phyloP scores from a whole-genome alignment of 169 alveolate species.

The Plasmodium adleri region DNA sequence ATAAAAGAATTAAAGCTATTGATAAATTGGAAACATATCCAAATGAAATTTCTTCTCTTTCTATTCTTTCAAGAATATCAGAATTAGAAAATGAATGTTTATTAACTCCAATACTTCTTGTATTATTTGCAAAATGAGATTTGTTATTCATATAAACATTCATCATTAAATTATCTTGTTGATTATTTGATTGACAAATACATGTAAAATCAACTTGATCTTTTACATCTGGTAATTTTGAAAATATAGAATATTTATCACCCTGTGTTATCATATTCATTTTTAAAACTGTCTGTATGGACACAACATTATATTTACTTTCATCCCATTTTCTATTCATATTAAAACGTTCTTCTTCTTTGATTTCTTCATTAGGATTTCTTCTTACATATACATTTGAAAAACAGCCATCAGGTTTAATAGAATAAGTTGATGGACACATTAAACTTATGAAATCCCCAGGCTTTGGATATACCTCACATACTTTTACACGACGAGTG shows the following conservation, averaged over 20 bases:
- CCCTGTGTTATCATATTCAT: conserved; percentile 3
- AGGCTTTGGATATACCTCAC: conserved; percentile 43
- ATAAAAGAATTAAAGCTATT: background rate
- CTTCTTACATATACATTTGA: conserved; percentile 24
- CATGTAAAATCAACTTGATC: conserved; percentile 38
- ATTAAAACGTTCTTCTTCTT: conserved; percentile 2
- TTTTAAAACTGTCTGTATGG: conserved; percentile 1
- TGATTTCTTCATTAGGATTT: background rate
- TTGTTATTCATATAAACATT: conserved; percentile 44
- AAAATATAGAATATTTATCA: conserved; percentile 17
- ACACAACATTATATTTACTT: conserved; percentile 28
- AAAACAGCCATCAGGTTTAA: conserved; percentile 49
- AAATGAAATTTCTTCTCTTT: background rate
- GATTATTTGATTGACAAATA: conserved; percentile 31
- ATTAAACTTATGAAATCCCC: conserved; percentile 27
- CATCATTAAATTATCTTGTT: conserved; percentile 35
- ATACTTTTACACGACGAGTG: background rate
- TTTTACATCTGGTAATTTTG: conserved; percentile 21
- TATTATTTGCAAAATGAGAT: background rate
- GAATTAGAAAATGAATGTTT: background rate
- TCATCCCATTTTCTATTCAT: conserved; percentile 24
- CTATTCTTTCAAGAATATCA: background rate
- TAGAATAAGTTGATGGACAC: conserved; percentile 18
- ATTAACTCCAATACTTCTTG: background rate
- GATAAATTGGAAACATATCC: background rate